Conservation (phyloP, 108 stramenopile species). For the Chaetoceros tenuissimus region DNA sequence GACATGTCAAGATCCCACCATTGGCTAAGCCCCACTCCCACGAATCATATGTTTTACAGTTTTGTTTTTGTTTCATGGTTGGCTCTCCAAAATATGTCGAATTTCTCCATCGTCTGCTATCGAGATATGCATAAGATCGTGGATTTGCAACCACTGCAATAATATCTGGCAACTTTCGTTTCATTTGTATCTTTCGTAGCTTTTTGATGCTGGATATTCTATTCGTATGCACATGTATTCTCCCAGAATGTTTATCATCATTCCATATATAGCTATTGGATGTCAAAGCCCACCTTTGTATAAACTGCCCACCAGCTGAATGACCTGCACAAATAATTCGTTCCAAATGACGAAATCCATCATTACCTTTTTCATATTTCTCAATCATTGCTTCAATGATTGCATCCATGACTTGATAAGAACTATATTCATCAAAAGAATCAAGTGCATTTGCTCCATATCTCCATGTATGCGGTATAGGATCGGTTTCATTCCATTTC, state of each 20-base stretch:
- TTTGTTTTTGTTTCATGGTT: slow-evolving; percentile 2
- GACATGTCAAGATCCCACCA: slow-evolving; percentile 31
- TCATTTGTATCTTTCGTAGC: neutral
- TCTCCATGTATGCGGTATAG: slow-evolving; percentile 58
- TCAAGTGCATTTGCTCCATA: slow-evolving; percentile 69
- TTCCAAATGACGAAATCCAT: slow-evolving; percentile 39
- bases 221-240: neutral
- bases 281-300: slow-evolving; percentile 74
- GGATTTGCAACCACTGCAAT: slow-evolving; percentile 76
- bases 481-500: slow-evolving; percentile 46
- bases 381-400: slow-evolving; percentile 38
- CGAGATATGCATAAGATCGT: slow-evolving; percentile 57
- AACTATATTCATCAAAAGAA: slow-evolving; percentile 37
- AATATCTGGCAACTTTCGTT: slow-evolving; percentile 14
- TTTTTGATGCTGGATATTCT: neutral
- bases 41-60: slow-evolving; percentile 52
- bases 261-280: slow-evolving; percentile 34
- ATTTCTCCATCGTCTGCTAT: slow-evolving; percentile 41
- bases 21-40: slow-evolving; percentile 73
- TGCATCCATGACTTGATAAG: slow-evolving; percentile 57
- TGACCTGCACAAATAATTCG: slow-evolving; percentile 64
- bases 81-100: slow-evolving; percentile 10
- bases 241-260: slow-evolving; percentile 1
- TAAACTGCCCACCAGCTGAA: slow-evolving; percentile 75
- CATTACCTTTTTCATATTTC: slow-evolving; percentile 3